A percentile compares a stretch with the other conserved stretches of the same genome.
phyloP scores from a whole-genome alignment of 148 eudicot genomes.

The Pharnaceum exiguum region DNA sequence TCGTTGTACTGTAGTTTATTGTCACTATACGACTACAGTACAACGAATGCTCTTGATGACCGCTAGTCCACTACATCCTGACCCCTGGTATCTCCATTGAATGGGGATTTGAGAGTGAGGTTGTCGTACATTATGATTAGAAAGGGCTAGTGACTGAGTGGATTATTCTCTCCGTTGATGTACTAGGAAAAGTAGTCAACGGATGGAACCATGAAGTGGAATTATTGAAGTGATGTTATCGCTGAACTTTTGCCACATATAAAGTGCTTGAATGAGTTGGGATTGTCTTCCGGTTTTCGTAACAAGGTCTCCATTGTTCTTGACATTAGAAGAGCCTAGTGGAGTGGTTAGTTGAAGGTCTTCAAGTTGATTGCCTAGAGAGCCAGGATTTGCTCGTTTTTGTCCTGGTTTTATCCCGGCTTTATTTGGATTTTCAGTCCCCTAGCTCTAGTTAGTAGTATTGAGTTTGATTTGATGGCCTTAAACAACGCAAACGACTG shows the following conservation, averaged over 20 bases:
- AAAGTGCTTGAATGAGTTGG: conserved; percentile 48
- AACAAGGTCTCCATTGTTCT: conserved; percentile 32
- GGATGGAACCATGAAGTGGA: no score
- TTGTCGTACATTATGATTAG: no score
- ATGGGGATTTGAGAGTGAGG: no score
- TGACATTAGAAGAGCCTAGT: conserved; percentile 36
- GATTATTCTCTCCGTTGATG: no score
- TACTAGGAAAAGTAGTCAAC: no score
- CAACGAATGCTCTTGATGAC: no score
- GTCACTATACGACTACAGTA: no score
- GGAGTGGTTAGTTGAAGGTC: conserved; percentile 54
- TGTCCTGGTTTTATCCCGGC: conserved; percentile 32
- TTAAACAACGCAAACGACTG: conserved; percentile 7
- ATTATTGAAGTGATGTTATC: no score
- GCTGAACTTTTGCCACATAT: neutral
- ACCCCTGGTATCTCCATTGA: no score
- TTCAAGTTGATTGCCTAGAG: conserved; percentile 35
- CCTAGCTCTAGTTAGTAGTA: neutral
- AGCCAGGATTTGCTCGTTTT: conserved; percentile 40
- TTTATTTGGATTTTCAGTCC: conserved; percentile 1
- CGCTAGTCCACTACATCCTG: no score
- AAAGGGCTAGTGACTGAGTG: no score
- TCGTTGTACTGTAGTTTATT: no score
- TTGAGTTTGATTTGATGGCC: conserved; percentile 10
- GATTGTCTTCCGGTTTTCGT: conserved; percentile 32